These are phyloP conservation scores for Fusarium fracticaudum DNA, from an alignment of 2,329 filamentous ascomycete genomes.

Conservation along the genomic window DNA sequence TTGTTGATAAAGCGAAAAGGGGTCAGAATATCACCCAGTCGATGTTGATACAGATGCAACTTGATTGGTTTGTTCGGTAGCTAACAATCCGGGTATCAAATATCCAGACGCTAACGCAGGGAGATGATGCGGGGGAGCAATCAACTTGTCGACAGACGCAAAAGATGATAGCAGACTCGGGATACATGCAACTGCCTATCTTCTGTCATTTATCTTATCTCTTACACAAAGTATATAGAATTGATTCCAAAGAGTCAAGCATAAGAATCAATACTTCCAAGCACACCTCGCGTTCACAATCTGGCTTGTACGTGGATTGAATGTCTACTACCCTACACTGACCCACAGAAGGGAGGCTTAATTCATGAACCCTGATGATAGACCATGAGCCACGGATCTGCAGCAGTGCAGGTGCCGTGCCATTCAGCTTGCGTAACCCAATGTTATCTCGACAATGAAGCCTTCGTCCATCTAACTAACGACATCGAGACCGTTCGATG, in stretches of 20 bases:
- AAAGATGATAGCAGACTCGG: not conserved
- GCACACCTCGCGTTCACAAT: not conserved
- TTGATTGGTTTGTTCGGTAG: not conserved
- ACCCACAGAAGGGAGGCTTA: not conserved
- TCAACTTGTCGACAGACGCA: not conserved
- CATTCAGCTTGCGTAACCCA: not conserved
- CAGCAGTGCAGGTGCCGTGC: not conserved
- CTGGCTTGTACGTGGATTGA: not conserved
- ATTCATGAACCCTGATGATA: not conserved
- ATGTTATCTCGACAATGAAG: not conserved
- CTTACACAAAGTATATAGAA: not conserved
- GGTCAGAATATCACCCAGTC: not conserved
- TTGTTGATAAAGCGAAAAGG: not conserved
- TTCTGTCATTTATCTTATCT: not conserved
- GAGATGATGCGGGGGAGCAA: not conserved
- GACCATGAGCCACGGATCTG: not conserved
- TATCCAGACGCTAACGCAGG: not conserved
- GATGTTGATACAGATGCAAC: too few species aligned
- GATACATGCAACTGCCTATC: not conserved
- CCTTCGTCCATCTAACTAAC: not conserved
- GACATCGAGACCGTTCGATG: not conserved
- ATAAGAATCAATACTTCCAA: not conserved
- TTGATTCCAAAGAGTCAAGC: not conserved
- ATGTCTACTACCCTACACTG: not conserved
- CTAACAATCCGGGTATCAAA: not conserved